Percentiles rank a stretch among this genome's conserved stretches.
phyloP scores from a whole-genome alignment of 2,329 filamentous ascomycete species.

The Apiospora pterosperma region DNA sequence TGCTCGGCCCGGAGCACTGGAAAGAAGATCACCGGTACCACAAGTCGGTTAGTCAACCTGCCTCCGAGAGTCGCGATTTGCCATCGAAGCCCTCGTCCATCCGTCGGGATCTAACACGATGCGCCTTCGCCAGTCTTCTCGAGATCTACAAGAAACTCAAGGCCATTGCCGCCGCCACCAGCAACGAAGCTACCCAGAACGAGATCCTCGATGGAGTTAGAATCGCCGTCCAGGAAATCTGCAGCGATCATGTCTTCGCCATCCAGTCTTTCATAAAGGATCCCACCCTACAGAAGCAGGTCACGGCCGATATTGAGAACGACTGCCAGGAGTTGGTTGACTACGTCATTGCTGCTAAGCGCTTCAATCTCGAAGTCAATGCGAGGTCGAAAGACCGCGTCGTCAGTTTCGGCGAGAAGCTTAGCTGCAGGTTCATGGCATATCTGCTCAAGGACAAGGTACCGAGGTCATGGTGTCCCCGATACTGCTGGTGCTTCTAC shows the following conservation, averaged over 20 bases:
- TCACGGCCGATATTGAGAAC: slow-evolving; percentile 64
- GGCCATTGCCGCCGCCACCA: slow-evolving; percentile 49
- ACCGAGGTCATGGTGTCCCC: slow-evolving; percentile 16
- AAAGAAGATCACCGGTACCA: slow-evolving; percentile 92
- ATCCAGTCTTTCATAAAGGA: slow-evolving; percentile 61
- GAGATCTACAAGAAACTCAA: slow-evolving; percentile 58
- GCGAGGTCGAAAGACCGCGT: slow-evolving; percentile 80
- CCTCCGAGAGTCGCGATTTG: neutral
- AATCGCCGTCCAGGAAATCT: slow-evolving; percentile 75
- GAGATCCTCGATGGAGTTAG: slow-evolving; percentile 63
- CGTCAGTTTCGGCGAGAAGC: slow-evolving; percentile 91
- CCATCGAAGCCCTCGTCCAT: slow-evolving; percentile 2
- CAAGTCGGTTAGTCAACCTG: slow-evolving; percentile 70
- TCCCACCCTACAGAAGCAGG: slow-evolving; percentile 50
- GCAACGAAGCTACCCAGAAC: slow-evolving; percentile 48
- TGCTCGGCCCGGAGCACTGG: slow-evolving; percentile 94
- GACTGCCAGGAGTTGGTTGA: slow-evolving; percentile 82
- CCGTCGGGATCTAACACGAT: slow-evolving; percentile 13
- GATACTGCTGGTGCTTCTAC: slow-evolving; percentile 9
- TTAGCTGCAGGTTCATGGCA: slow-evolving; percentile 90
- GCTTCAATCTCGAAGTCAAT: slow-evolving; percentile 73
- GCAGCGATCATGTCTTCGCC: slow-evolving; percentile 74
- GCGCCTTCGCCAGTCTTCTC: slow-evolving; percentile 42
- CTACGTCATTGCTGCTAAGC: slow-evolving; percentile 62
- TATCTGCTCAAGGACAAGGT: slow-evolving; percentile 74